These are phyloP conservation scores for Neurospora crassa DNA, from an alignment of 2,329 filamentous ascomycete species.

Conservation along the genomic window DNA sequence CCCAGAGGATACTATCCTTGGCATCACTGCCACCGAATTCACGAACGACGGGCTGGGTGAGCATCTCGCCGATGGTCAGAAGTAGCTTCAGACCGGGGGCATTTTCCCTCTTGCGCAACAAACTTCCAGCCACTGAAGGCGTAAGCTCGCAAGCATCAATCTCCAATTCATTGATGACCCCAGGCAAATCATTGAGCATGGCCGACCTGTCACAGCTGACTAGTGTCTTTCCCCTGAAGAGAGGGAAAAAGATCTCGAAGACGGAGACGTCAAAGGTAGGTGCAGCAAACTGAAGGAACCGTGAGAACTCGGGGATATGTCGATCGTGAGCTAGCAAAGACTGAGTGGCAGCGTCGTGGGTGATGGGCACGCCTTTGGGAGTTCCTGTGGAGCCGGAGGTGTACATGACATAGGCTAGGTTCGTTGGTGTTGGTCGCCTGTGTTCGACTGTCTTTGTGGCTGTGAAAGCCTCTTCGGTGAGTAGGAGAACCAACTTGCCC, in stretches of 20 bases:
- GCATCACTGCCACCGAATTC: constrained; percentile 61
- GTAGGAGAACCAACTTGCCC: constrained; percentile 20
- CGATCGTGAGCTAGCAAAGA: constrained; percentile 71
- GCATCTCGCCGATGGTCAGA: constrained; percentile 88
- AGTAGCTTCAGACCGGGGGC: constrained; percentile 62
- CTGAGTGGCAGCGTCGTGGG: constrained; percentile 72
- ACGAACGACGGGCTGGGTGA: constrained; percentile 64
- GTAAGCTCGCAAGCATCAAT: constrained; percentile 85
- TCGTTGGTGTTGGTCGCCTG: constrained; percentile 20
- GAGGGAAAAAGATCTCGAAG: constrained; percentile 88
- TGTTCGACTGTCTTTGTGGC: neutral
- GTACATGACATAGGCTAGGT: constrained; percentile 83
- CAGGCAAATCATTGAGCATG: constrained; percentile 67
- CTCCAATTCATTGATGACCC: constrained; percentile 50
- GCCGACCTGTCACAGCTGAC: constrained; percentile 58
- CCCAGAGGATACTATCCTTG: constrained; percentile 62
- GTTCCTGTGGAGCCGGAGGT: constrained; percentile 84
- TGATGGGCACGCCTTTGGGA: constrained; percentile 79
- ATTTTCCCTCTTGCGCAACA: constrained; percentile 57
- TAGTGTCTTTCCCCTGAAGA: constrained; percentile 64
- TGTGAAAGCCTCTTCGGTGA: constrained; percentile 22
- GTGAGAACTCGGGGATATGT: constrained; percentile 64
- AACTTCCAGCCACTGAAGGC: constrained; percentile 72
- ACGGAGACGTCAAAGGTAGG: constrained; percentile 92
- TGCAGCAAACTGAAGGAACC: constrained; percentile 86